Evolutionary conservation across 148 eudicot genomes (phyloP).

Genomic region (Silene latifolia): DNA sequence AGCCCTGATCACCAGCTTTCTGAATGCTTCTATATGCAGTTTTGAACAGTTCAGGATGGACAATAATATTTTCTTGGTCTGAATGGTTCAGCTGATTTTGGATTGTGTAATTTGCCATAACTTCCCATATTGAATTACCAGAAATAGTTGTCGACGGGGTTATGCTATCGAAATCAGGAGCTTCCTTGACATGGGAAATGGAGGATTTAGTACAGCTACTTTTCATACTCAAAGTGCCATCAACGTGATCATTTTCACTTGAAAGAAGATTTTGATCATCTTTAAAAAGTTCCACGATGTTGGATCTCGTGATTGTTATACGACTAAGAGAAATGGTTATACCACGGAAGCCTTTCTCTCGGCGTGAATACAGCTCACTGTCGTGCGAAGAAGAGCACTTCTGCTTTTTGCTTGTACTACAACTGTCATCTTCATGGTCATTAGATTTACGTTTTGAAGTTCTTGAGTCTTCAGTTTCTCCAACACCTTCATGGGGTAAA

Average conservation of each 20-base stretch:
- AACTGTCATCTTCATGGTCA: constrained; percentile 30
- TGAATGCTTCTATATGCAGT: constrained; percentile 53
- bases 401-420: constrained; percentile 37
- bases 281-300: constrained; percentile 41
- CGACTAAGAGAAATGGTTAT: constrained; percentile 53
- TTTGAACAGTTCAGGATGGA: constrained; percentile 51
- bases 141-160: constrained; percentile 27
- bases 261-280: constrained; percentile 25
- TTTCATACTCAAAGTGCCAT: constrained; percentile 30
- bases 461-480: constrained; percentile 83
- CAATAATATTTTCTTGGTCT: constrained; percentile 25
- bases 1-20: constrained; percentile 90
- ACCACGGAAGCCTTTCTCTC: constrained; percentile 97
- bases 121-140: constrained; percentile 71
- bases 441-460: constrained; percentile 59
- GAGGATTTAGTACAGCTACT: constrained; percentile 22
- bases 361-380: constrained; percentile 56
- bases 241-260: constrained; percentile 39
- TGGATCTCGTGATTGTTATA: constrained; percentile 38
- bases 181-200: constrained; percentile 35
- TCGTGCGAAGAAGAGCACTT: constrained; percentile 45
- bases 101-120: constrained; percentile 51
- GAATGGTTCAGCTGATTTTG: constrained; percentile 31
- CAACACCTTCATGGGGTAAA: constrained; percentile 83
- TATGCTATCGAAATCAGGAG: constrained; percentile 37